phyloP scores from a whole-genome alignment of 306 rosid genomes.

The Medicago arabica region DNA sequence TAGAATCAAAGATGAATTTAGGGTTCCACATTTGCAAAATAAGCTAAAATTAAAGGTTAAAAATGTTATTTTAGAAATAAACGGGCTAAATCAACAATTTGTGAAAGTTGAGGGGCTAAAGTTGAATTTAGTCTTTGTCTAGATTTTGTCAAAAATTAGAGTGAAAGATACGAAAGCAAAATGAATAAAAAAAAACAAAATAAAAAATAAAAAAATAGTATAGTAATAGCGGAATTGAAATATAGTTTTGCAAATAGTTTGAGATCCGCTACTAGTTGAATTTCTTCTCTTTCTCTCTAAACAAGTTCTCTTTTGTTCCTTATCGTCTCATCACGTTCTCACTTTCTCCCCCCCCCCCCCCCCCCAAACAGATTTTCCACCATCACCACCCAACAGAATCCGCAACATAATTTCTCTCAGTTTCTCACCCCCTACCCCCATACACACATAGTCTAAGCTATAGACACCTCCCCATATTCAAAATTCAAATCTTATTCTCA shows the following conservation, averaged over 20 bases:
- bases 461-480: conserved; percentile 34
- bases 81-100: too few relatives aligned
- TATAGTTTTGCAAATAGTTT: conserved; percentile 44
- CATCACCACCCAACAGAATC: conserved; percentile 53
- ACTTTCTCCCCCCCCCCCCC: conserved; percentile 59
- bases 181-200: background rate
- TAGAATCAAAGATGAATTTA: too few relatives aligned
- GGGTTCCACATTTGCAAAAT: too few relatives aligned
- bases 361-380: conserved; percentile 63
- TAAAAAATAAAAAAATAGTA: background rate
- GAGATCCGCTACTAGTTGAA: conserved; percentile 67
- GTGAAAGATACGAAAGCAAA: background rate
- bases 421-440: background rate
- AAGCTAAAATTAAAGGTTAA: too few relatives aligned
- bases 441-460: conserved; percentile 6
- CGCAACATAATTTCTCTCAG: conserved; percentile 41
- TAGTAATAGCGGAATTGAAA: conserved; percentile 64
- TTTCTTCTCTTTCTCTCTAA: conserved; percentile 54
- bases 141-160: background rate
- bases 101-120: too few relatives aligned
- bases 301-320: conserved; percentile 67
- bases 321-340: conserved; percentile 74
- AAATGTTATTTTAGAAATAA: too few relatives aligned
- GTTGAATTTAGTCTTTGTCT: too few relatives aligned
- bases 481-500: conserved; percentile 5